phyloP scores from a whole-genome alignment of 2,329 filamentous ascomycete species.

The Ophiostoma pallidulum region DNA sequence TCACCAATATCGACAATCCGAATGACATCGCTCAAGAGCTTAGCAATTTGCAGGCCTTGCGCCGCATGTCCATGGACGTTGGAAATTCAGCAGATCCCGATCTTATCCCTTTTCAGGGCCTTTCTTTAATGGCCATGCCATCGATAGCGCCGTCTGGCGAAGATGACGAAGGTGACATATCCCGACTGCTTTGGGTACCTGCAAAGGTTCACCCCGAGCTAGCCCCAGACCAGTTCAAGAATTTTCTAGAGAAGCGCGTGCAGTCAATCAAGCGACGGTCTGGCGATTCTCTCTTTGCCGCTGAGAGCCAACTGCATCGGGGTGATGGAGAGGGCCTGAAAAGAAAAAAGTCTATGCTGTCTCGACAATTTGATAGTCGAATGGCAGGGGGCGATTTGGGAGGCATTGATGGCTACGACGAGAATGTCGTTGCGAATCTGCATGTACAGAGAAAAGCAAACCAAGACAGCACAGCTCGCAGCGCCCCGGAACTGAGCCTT shows the following conservation, averaged over 20 bases:
- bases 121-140: slow-evolving; percentile 59
- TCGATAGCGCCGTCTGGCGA: slow-evolving; percentile 60
- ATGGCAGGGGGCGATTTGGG: slow-evolving; percentile 38
- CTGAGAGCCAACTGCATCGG: slow-evolving; percentile 30
- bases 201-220: slow-evolving; percentile 89
- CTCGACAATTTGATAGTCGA: slow-evolving; percentile 73
- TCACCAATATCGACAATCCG: slow-evolving; percentile 83
- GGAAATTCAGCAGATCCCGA: slow-evolving; percentile 63
- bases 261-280: slow-evolving; percentile 82
- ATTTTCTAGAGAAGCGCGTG: slow-evolving; percentile 86
- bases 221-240: slow-evolving; percentile 92
- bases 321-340: slow-evolving; percentile 40
- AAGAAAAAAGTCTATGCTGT: slow-evolving; percentile 93
- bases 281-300: slow-evolving; percentile 56
- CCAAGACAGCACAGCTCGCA: slow-evolving; percentile 57
- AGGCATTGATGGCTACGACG: not conserved
- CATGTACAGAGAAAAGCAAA: slow-evolving; percentile 66
- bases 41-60: slow-evolving; percentile 81
- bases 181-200: slow-evolving; percentile 89
- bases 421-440: not conserved
- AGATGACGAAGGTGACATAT: slow-evolving; percentile 79
- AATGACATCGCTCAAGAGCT: slow-evolving; percentile 86
- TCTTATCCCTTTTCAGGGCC: slow-evolving; percentile 59
- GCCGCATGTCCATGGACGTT: slow-evolving; percentile 92
- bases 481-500: slow-evolving; percentile 55